Percentiles rank a stretch among this genome's conserved stretches.
Evolutionary conservation across 352 stramenopile species (phyloP).

Genomic region (Globisporangium orthogonon): DNA sequence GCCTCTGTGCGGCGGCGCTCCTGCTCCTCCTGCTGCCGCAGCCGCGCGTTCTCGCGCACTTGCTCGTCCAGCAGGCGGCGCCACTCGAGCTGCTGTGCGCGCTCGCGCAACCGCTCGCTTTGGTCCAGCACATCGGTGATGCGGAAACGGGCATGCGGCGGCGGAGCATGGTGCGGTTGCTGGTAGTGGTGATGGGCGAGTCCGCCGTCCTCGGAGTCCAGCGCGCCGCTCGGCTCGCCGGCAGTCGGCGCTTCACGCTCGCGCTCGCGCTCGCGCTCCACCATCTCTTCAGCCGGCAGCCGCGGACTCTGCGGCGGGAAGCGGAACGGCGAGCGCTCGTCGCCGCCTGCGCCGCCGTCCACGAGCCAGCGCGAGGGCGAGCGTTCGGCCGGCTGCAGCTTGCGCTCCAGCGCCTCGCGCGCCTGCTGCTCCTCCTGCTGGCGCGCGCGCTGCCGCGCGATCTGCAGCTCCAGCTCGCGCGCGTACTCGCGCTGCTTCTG

Average conservation of each 20-base stretch:
- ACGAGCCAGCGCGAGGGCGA: constrained; percentile 72
- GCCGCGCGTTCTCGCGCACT: constrained; percentile 57
- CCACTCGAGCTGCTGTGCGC: constrained; percentile 68
- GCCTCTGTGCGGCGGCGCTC: constrained; percentile 29
- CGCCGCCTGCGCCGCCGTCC: constrained; percentile 31
- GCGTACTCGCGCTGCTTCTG: constrained; percentile 63
- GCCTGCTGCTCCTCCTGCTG: constrained; percentile 49
- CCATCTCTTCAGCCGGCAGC: too few relatives aligned
- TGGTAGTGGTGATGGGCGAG: neutral
- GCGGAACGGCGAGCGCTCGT: constrained; percentile 11
- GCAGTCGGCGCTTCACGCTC: neutral
- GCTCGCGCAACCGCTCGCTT: constrained; percentile 49
- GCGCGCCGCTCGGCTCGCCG: constrained; percentile 6
- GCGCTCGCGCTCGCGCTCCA: neutral
- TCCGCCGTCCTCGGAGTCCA: neutral
- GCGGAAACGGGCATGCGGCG: constrained; percentile 39
- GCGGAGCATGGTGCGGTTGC: constrained; percentile 4
- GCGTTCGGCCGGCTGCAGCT: constrained; percentile 34
- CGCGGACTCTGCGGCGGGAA: constrained; percentile 10
- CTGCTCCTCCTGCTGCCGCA: constrained; percentile 37
- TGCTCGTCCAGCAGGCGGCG: constrained; percentile 62
- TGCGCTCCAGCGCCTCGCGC: constrained; percentile 48
- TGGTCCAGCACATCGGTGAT: constrained; percentile 46
- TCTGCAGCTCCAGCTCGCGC: constrained; percentile 64
- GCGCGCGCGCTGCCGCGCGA: constrained; percentile 39